phyloP scores from a whole-genome alignment of 2,329 filamentous ascomycete species.

The Xylogone sp. region DNA sequence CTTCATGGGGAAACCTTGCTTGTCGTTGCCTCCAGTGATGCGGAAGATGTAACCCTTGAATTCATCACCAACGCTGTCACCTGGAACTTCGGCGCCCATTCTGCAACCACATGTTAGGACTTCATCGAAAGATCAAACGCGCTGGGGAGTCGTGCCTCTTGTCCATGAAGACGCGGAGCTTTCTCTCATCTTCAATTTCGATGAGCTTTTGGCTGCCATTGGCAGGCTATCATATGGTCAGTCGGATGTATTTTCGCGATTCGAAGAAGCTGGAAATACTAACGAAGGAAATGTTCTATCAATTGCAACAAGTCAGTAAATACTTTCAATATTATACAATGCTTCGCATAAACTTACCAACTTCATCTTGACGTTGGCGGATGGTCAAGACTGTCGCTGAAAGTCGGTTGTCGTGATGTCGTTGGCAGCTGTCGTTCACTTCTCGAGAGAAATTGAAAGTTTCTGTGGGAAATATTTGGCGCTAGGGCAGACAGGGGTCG shows the following conservation, averaged over 20 bases:
- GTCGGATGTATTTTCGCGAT: conserved; percentile 9
- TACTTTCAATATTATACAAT: not conserved
- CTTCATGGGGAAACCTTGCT: conserved; percentile 99
- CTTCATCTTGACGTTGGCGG: conserved; percentile 25
- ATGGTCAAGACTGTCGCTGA: not conserved
- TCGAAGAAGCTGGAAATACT: conserved; percentile 10
- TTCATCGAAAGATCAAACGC: conserved; percentile 44
- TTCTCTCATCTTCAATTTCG: conserved; percentile 99
- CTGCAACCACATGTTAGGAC: conserved; percentile 31
- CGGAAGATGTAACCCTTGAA: conserved; percentile 99
- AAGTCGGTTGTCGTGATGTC: conserved; percentile 2
- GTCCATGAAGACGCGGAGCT: conserved; percentile 98
- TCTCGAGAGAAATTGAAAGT: not conserved
- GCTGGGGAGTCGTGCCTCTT: conserved; percentile 56
- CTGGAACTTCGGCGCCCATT: conserved; percentile 90
- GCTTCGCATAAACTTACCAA: conserved; percentile 20
- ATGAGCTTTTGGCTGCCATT: conserved; percentile 99
- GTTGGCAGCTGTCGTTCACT: not conserved
- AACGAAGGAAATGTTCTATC: conserved; percentile 30
- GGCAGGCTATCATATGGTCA: conserved; percentile 58
- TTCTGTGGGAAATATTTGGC: not conserved
- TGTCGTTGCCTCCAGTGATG: conserved; percentile 99
- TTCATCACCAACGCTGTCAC: conserved; percentile 94
- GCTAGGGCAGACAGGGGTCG: not conserved
- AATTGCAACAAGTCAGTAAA: conserved; percentile 11